Conservation (phyloP, 225 moss, liverwort and hornwort genomes). For the Ulota crispa region DNA sequence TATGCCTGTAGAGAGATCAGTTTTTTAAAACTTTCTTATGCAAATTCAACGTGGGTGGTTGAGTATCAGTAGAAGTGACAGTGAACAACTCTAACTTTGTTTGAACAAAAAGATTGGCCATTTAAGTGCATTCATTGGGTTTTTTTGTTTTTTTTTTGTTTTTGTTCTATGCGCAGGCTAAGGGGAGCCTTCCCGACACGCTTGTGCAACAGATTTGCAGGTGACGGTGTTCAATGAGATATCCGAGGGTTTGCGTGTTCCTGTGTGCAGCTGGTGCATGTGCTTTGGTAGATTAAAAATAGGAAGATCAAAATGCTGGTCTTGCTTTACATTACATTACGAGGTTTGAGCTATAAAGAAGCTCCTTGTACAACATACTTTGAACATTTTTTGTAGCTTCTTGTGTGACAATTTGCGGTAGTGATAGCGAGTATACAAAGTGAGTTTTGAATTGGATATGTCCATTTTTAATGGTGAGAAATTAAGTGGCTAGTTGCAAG, state of each 20-base stretch:
- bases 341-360: conserved; percentile 17
- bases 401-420: too few relatives aligned
- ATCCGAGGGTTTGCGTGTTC: neutral
- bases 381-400: neutral
- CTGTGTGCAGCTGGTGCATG: neutral
- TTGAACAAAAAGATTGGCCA: too few relatives aligned
- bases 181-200: conserved; percentile 50
- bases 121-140: neutral
- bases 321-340: neutral
- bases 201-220: conserved; percentile 58
- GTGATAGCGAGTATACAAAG: too few relatives aligned
- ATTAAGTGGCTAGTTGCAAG: too few relatives aligned
- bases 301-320: conserved; percentile 6
- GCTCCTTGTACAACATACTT: conserved; percentile 33
- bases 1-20: neutral
- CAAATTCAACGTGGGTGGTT: neutral
- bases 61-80: neutral
- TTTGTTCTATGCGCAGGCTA: conserved; percentile 34
- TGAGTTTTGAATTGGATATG: too few relatives aligned
- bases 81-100: neutral
- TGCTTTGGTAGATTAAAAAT: neutral
- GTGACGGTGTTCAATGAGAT: conserved; percentile 24
- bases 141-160: neutral
- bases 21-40: neutral
- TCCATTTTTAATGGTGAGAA: too few relatives aligned